Conservation (phyloP, 1,284 basidiomycete genomes). For the Hemileia vastatrix region DNA sequence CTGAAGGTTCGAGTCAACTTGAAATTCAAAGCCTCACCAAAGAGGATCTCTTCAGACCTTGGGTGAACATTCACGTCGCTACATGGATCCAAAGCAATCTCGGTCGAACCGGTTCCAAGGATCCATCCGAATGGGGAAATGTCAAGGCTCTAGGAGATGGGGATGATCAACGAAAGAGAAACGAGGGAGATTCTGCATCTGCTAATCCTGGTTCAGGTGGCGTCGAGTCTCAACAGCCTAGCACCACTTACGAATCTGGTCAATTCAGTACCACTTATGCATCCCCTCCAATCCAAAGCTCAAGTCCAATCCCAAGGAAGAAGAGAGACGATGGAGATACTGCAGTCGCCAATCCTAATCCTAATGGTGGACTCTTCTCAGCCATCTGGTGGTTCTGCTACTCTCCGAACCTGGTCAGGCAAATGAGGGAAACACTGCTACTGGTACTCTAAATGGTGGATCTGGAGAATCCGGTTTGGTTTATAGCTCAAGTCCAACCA, state of each 20-base stretch:
- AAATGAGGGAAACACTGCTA: too few relatives aligned
- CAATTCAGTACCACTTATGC: neutral
- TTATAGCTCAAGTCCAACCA: too few relatives aligned
- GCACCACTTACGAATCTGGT: too few relatives aligned
- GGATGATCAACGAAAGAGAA: conserved; percentile 12
- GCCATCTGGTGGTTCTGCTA: too few relatives aligned
- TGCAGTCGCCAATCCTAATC: too few relatives aligned
- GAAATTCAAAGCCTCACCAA: conserved; percentile 23
- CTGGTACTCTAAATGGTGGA: too few relatives aligned
- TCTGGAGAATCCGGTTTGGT: too few relatives aligned
- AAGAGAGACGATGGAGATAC: too few relatives aligned
- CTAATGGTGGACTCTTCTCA: too few relatives aligned
- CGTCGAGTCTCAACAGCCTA: too few relatives aligned
- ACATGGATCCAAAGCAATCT: conserved; percentile 40
- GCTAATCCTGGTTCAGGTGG: neutral
- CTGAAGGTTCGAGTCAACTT: neutral
- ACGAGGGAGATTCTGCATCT: neutral
- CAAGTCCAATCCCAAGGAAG: too few relatives aligned
- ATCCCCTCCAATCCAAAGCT: neutral
- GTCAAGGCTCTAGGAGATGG: conserved; percentile 23
- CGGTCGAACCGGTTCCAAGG: conserved; percentile 32
- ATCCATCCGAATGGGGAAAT: conserved; percentile 33
- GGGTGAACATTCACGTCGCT: conserved; percentile 41
- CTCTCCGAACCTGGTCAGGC: too few relatives aligned
- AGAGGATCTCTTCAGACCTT: conserved; percentile 35